Base-by-base conservation (phyloP, 345 rosid genomes). In the Populus alba region DNA sequence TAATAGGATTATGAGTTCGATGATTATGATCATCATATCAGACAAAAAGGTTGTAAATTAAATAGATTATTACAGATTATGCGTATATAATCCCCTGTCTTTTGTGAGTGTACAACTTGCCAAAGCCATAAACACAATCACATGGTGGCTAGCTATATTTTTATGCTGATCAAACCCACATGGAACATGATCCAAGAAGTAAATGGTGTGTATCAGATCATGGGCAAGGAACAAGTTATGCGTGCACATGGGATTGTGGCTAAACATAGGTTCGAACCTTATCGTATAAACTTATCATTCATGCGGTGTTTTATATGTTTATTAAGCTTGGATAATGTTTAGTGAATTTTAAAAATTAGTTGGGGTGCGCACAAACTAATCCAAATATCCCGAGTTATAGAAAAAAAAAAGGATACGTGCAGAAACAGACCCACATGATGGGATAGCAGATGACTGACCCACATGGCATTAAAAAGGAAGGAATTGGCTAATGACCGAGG, bases 401-500 rank as follows among this genome's bases (percentile, higher is more conserved):
- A 27, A 1, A 27, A 27, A 27, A 27, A 27, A 27, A 1, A 27
- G 1, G 65, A 78, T 5, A n/a, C 16, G 68, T 3, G 47, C 8
- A 38, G 49, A 59, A 25, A 8, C 51, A 38, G 23, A 67, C 13
- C 63, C 66, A 51, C 80, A 63, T 71, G 80, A 65, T 16, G 62
- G 63, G 33, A 77, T 25, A 20, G 37, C 16, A 12, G 20, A 20
- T 75, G 39, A 72, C 51, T 65, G 84, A 66, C 77, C 82, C 79
- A 73, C 82, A 27, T 72, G 55, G 57, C 23, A 68, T 61, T 71
- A 70, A 70, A 85, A 78, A 63, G 77, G 53, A 53, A 70, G 79
- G 75, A 45, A 66, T 53, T 75, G 77, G 78, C 65, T 65, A 59
- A 65, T 53, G 68, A 43, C 39, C 6, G 31, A 75, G 75, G 68